A percentile compares a stretch with the other conserved stretches of the same genome.
These are phyloP conservation scores for Cyberlindnera veronae DNA, from an alignment of 805 yeast genomes.

Conservation along the genomic window DNA sequence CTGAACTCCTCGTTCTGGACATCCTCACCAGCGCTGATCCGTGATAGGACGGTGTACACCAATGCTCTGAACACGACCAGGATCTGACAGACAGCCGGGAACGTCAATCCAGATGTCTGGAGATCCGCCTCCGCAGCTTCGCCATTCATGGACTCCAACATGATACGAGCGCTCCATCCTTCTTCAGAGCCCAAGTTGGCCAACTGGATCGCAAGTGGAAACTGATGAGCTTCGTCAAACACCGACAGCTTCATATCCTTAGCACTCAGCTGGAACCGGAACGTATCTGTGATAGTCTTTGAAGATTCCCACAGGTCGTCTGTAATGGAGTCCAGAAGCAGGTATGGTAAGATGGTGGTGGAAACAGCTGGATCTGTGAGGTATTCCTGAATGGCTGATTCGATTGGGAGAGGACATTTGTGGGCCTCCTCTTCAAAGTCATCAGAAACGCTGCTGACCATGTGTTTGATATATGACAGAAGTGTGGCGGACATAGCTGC, in stretches of 20 bases:
- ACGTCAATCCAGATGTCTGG: background rate
- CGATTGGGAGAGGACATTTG: background rate
- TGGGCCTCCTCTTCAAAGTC: background rate
- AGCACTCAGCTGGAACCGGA: conserved; percentile 3
- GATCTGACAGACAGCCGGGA: conserved; percentile 1
- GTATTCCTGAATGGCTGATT: background rate
- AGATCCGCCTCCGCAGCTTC: background rate
- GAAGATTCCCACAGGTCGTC: conserved; percentile 3
- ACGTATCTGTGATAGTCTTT: background rate
- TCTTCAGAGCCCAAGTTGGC: background rate
- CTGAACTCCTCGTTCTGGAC: background rate
- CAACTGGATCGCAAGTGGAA: background rate
- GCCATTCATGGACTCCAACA: background rate
- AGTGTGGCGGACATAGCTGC: background rate
- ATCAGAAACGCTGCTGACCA: background rate
- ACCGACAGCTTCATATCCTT: conserved; percentile 2
- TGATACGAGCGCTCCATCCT: conserved; percentile 2
- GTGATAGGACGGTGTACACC: background rate
- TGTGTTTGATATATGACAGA: background rate
- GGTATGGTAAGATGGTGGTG: conserved; percentile 5
- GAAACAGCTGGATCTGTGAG: background rate
- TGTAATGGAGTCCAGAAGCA: conserved; percentile 2
- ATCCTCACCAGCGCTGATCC: background rate
- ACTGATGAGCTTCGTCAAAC: background rate
- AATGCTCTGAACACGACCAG: conserved; percentile 1